Base-by-base conservation (phyloP, 345 rosid species). In the Aethionema arabicum region DNA sequence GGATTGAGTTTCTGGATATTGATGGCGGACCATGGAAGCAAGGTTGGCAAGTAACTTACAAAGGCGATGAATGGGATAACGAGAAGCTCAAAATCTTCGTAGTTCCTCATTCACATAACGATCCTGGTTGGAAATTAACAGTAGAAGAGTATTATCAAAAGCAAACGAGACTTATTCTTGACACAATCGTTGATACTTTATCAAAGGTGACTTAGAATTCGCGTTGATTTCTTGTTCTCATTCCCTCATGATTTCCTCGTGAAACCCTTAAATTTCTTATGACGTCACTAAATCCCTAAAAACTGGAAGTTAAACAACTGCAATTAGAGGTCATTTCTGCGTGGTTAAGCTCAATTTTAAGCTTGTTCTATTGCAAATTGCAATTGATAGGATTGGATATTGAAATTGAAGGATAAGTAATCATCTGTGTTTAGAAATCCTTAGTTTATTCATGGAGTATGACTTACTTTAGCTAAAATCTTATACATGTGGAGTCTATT, bases 11-110 rank as follows among this genome's bases (percentile, higher is more conserved):
- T 68, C 54, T 67, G 78, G 96, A 93, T 52, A 64, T 39, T 11
- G 86, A 81, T 68, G 99, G 99, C 13, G 99, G 99, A 46, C 76
- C 99, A 4, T 93, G 99, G 99, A 93, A 76, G 74, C 99, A 93
- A 72, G 99, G 99, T 4, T 93, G 99, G 99, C 53, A 66, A 46
- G 97, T 93, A 29, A 69, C 53, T 15, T 90, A 93, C 52, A 77
- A 65, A 67, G 96, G 95, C 29, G 66, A 82, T 27, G 99, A 93
- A 67, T 93, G 99, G 99, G 86, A 90, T 67, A 56, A 42, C 32
- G 96, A 90, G 85, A 85, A 78, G 66, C 70, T 90, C 71, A 93
- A 93, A 82, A 72, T 90, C 39, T 73, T 93, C 74, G 96, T 93
- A 21, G 89, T 84, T 63, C 99, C 99, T 43, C 99, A 90, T 61